A percentile compares a stretch with the other conserved stretches of the same genome.
Conservation (phyloP, 805 yeast genomes). For the Ogataea parapolymorpha region DNA sequence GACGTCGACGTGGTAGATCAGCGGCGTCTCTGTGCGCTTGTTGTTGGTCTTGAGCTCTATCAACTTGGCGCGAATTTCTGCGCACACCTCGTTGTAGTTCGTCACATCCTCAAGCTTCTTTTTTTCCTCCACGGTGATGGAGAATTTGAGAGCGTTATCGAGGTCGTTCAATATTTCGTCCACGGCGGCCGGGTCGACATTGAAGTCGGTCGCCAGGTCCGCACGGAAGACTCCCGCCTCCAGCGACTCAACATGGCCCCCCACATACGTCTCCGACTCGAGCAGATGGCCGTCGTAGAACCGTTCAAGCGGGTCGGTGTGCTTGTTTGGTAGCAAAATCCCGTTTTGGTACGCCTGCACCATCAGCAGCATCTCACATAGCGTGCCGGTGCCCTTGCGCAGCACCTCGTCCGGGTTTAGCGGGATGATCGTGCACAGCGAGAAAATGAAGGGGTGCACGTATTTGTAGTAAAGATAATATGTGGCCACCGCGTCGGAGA, state of each 20-base stretch:
- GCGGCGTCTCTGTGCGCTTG: conserved; percentile 69
- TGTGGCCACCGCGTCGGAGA: conserved; percentile 99
- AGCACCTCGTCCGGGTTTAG: conserved; percentile 94
- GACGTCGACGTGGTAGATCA: conserved; percentile 96
- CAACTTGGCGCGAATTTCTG: conserved; percentile 52
- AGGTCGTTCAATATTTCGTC: conserved; percentile 75
- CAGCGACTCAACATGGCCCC: conserved; percentile 96
- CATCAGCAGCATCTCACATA: conserved; percentile 96
- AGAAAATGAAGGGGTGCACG: conserved; percentile 94
- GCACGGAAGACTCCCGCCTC: conserved; percentile 98
- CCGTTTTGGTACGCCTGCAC: conserved; percentile 84
- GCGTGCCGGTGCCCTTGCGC: conserved; percentile 96
- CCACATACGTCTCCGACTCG: conserved; percentile 96
- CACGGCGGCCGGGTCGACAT: conserved; percentile 74
- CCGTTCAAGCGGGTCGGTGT: conserved; percentile 89
- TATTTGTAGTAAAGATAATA: conserved; percentile 93
- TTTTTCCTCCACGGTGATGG: conserved; percentile 77
- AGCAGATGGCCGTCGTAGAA: conserved; percentile 92
- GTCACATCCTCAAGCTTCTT: conserved; percentile 71
- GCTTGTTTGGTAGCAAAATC: conserved; percentile 88
- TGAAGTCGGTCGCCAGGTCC: conserved; percentile 74
- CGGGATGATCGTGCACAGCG: conserved; percentile 93
- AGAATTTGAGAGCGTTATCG: conserved; percentile 73
- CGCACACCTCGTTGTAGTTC: conserved; percentile 73
- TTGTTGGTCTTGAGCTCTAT: conserved; percentile 60